Conservation (phyloP, 116 monocot species). For the Zostera marina region DNA sequence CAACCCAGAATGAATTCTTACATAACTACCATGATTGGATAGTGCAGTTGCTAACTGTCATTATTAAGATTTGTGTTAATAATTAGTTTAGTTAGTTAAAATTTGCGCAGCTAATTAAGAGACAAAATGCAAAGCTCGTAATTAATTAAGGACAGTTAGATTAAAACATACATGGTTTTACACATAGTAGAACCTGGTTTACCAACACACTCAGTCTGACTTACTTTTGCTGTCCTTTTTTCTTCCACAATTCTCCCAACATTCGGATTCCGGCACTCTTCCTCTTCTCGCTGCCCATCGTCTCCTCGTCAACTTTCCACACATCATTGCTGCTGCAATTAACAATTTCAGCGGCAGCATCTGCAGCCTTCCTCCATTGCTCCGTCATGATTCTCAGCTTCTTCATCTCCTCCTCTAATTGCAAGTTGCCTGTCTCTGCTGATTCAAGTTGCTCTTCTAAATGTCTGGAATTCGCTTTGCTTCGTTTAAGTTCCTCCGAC, state of each 20-base stretch:
- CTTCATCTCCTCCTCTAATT: constrained; percentile 54
- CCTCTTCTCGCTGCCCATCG: constrained; percentile 7
- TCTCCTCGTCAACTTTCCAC: constrained; percentile 25
- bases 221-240: constrained; percentile 31
- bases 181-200: no score
- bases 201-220: neutral
- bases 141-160: no score
- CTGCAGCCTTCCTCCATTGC: constrained; percentile 88
- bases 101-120: no score
- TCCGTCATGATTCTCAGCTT: constrained; percentile 53
- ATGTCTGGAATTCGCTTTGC: constrained; percentile 9
- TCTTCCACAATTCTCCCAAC: constrained; percentile 69
- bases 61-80: no score
- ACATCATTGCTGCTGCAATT: neutral
- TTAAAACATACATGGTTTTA: no score
- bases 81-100: no score
- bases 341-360: constrained; percentile 54
- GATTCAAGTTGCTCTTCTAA: constrained; percentile 22
- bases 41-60: no score
- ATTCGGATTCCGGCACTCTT: constrained; percentile 30
- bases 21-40: no score
- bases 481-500: constrained; percentile 21
- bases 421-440: constrained; percentile 19
- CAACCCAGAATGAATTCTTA: no score
- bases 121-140: no score